These are phyloP conservation scores for Bimuria novae-zelandiae DNA, from an alignment of 2,329 filamentous ascomycete genomes.

Conservation along the genomic window DNA sequence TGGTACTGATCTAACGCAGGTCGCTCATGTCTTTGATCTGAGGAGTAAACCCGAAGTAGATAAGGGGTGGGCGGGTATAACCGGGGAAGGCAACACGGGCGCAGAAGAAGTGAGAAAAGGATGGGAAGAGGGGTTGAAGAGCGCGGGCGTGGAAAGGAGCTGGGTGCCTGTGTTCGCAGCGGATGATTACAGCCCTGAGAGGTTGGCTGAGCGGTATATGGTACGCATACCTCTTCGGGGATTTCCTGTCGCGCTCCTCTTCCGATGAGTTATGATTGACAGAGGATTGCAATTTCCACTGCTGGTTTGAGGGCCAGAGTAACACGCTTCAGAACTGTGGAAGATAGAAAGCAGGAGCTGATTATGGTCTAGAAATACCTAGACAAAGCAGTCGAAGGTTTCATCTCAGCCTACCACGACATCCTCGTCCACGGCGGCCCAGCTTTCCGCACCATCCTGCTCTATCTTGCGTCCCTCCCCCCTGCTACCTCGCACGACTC, in stretches of 20 bases:
- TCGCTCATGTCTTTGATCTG: conserved; percentile 71
- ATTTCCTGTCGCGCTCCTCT: too few species aligned
- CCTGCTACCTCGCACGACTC: conserved; percentile 24
- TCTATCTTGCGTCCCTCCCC: conserved; percentile 56
- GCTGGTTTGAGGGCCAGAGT: too few species aligned
- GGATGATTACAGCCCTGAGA: conserved; percentile 65
- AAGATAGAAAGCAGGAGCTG: not conserved
- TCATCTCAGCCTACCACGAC: conserved; percentile 65
- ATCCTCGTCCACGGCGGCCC: conserved; percentile 62
- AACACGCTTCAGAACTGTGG: not conserved
- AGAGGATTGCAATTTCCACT: too few species aligned
- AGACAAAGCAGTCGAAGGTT: conserved; percentile 60
- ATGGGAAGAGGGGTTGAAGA: conserved; percentile 32
- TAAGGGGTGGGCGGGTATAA: conserved; percentile 32
- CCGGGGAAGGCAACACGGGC: conserved; percentile 40
- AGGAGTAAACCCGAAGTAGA: conserved; percentile 65
- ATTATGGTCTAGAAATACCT: conserved; percentile 56
- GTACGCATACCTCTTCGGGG: not conserved
- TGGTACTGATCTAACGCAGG: conserved; percentile 24
- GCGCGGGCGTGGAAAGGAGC: conserved; percentile 54
- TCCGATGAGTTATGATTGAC: too few species aligned
- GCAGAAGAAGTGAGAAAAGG: conserved; percentile 38
- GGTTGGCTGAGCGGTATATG: conserved; percentile 63
- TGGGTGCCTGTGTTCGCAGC: conserved; percentile 70
- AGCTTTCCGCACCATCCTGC: conserved; percentile 63